Conservation (phyloP, 176 grass and related monocot species). For the Musa itinerans region DNA sequence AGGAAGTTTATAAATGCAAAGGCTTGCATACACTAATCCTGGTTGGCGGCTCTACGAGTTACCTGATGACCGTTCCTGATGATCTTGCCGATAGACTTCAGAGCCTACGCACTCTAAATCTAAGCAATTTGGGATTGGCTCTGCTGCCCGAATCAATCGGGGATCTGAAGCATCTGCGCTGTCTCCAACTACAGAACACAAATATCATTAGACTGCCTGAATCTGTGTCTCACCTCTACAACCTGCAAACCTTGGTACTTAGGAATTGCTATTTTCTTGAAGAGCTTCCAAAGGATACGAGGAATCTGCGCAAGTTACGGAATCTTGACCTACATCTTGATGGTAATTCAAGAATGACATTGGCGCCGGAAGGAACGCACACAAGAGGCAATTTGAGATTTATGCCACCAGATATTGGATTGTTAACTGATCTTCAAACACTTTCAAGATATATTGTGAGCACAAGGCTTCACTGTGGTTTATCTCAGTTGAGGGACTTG, state of each 20-base stretch:
- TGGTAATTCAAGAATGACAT: neutral
- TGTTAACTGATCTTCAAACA: conserved; percentile 15
- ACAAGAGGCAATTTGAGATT: neutral
- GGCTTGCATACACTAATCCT: conserved; percentile 1
- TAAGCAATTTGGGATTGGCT: conserved; percentile 22
- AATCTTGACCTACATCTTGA: conserved; percentile 19
- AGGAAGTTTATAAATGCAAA: neutral
- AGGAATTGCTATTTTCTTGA: conserved; percentile 31
- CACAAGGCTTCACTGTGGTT: neutral
- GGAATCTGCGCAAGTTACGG: conserved; percentile 19
- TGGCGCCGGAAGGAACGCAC: conserved; percentile 4
- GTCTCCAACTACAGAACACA: conserved; percentile 44
- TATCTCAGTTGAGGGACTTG: conserved; percentile 17
- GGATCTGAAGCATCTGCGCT: conserved; percentile 45
- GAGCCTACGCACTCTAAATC: conserved; percentile 12
- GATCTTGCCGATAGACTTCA: conserved; percentile 11
- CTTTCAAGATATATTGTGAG: conserved; percentile 12
- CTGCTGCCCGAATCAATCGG: conserved; percentile 29
- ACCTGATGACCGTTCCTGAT: conserved; percentile 12
- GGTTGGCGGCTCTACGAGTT: neutral
- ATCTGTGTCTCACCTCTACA: conserved; percentile 36
- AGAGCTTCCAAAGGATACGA: conserved; percentile 28
- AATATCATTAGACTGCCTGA: conserved; percentile 31
- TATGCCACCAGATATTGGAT: conserved; percentile 20
- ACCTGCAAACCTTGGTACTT: conserved; percentile 42